Evolutionary conservation across 1,284 basidiomycete species (phyloP), one percentile per base, ranked within the genome.

Genomic region (Papiliotrema nemorosa): DNA sequence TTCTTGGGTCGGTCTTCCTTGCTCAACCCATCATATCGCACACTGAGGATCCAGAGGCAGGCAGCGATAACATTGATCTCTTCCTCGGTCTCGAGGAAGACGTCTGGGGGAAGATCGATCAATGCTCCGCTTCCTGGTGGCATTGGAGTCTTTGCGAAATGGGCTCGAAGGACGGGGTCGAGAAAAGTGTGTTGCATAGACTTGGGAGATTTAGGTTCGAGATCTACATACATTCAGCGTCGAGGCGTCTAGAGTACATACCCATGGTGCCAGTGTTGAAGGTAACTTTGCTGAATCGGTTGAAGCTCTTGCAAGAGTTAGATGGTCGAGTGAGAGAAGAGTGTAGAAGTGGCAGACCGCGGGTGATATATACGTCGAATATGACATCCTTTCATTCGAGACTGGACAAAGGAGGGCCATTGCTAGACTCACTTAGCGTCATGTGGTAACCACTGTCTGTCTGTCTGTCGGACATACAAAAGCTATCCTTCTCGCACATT

Each of bases 21-120:
- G 2, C 51, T 52, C 29, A 66, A 24, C 26, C 53, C 53, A 27
- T 68, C 66, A 37, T 57, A 69, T 47, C 53, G 56, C 22, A 67
- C 60, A 27, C 49, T 37, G 47, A 69, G 24, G 2, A 62, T 42
- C 55, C 57, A 69, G 10, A 67, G 41, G 26, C 52, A 54, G 1
- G 54, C 66, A 7, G 57, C 58, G 33, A 69, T 61, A 5, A 64
- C 58, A 27, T 64, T 62, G 46, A 64, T 52, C 42, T 67, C 64
- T 20, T 69, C 66, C 40, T 67, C 66, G 9, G 66, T 69, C 18
- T 65, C 64, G 24, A 65, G 48, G 42, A 69, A 67, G 13, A 48
- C 57, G 40, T 64, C 52, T 12, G 38, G 45, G 2, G 64, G 64
- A 16, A 64, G 53, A 42, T 69, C 63, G 43, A 69, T 64, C 29